Evolutionary conservation across 1,284 basidiomycete species (phyloP).

Genomic region (Jaminaea rosea): DNA sequence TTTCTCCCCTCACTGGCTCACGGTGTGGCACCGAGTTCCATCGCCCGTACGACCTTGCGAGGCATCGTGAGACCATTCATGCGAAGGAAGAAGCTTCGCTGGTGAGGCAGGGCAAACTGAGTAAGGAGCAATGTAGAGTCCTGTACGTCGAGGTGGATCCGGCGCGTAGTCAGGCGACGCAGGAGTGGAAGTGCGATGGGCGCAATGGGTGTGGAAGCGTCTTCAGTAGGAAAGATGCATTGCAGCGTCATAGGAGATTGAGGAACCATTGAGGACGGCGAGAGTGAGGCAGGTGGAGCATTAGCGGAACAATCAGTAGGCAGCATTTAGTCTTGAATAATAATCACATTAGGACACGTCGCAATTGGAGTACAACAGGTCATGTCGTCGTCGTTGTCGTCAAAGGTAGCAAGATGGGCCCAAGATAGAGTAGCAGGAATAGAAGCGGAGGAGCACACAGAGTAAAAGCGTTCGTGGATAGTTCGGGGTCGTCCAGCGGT

Average conservation of each 20-base stretch:
- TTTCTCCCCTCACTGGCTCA: constrained; percentile 31
- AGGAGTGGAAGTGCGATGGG: constrained; percentile 45
- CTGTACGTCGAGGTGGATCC: constrained; percentile 46
- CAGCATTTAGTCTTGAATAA: too few relatives aligned
- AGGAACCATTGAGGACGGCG: neutral
- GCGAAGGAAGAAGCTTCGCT: constrained; percentile 38
- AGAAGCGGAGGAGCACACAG: too few relatives aligned
- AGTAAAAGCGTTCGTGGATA: too few relatives aligned
- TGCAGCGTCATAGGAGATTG: neutral
- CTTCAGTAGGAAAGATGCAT: constrained; percentile 39
- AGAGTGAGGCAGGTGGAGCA: too few relatives aligned
- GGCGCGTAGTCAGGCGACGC: constrained; percentile 32
- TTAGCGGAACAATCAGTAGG: too few relatives aligned
- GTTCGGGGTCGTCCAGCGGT: too few relatives aligned
- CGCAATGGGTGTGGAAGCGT: constrained; percentile 17
- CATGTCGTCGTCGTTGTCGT: too few relatives aligned
- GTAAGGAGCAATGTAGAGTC: constrained; percentile 36
- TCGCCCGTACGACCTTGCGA: constrained; percentile 42
- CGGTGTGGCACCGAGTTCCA: constrained; percentile 43
- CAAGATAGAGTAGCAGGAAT: too few relatives aligned
- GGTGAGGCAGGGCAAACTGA: constrained; percentile 31
- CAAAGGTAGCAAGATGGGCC: too few relatives aligned
- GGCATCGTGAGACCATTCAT: constrained; percentile 45
- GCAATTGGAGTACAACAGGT: too few relatives aligned
- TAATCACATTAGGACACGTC: too few relatives aligned